phyloP scores from a whole-genome alignment of 2,329 filamentous ascomycete genomes.

The Colletotrichum eleusines region DNA sequence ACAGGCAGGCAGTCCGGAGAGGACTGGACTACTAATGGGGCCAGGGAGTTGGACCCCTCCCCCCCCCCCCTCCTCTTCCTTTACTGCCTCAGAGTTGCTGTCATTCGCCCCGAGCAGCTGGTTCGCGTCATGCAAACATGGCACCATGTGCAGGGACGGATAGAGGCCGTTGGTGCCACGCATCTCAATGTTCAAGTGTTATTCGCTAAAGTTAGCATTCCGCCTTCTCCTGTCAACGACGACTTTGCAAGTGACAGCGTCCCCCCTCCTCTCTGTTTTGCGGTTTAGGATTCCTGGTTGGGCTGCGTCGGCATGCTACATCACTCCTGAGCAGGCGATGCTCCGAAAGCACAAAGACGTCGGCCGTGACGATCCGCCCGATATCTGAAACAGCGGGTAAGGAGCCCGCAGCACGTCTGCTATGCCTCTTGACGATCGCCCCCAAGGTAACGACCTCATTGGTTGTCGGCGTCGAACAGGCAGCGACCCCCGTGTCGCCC shows the following conservation, averaged over 20 bases:
- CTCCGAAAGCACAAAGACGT: conserved; percentile 18
- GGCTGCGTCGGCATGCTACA: conserved; percentile 20
- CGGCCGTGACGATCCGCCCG: conserved; percentile 31
- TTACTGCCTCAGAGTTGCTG: not conserved
- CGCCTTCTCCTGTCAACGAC: not conserved
- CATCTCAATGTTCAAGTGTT: not conserved
- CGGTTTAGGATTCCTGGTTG: conserved; percentile 6
- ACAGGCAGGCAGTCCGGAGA: conserved; percentile 4
- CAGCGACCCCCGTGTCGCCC: conserved; percentile 11
- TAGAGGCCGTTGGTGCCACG: conserved; percentile 13
- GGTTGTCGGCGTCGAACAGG: conserved; percentile 10
- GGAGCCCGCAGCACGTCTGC: conserved; percentile 32
- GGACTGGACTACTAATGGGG: conserved; percentile 3
- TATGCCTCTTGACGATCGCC: conserved; percentile 25
- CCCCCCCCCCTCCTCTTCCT: not conserved
- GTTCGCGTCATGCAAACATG: conserved; percentile 18
- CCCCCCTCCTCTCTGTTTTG: conserved; percentile 19
- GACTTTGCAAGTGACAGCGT: not conserved
- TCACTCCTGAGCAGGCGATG: conserved; percentile 16
- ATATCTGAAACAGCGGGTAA: conserved; percentile 40
- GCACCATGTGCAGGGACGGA: conserved; percentile 13
- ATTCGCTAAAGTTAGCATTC: not conserved
- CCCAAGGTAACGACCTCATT: conserved; percentile 8
- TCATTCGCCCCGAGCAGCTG: conserved; percentile 29
- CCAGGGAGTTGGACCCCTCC: not conserved